Evolutionary conservation across 2,329 filamentous ascomycete genomes (phyloP), one percentile per base, ranked within the genome.

Genomic region (Chaetomium olivaceum): DNA sequence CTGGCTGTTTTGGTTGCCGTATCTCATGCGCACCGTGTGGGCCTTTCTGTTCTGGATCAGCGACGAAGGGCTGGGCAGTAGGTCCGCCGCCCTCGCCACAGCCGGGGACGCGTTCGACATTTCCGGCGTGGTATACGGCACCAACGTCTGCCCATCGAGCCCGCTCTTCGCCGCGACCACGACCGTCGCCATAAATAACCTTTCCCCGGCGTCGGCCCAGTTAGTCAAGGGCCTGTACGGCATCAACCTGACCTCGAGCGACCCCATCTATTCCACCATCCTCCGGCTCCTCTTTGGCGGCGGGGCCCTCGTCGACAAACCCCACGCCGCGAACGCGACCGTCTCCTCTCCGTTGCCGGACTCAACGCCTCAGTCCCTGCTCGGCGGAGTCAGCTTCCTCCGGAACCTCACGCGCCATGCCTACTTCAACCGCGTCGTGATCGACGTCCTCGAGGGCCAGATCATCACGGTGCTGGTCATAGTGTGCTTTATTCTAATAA

Each of bases 401-500:
- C 82, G 81, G 51, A 87, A 84, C 61, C 76, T 90, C 25, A 96
- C 92, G 0, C 82, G 87, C 4, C 91, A 88, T 58, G 83, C 89
- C 1, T 82, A 85, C 16, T 74, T 96, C 65, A 98, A 98, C 76
- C 87, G 89, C 57, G 84, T 90, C 60, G 79, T 97, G 19, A 88
- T 98, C 61, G 90, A 93, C 71, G 87, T 94, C 0, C 80, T 97
- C 3, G 95, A 99, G 79, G 95, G 95, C 4, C 93, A 97, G 74
- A 86, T 98, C 57, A 97, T 99, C 71, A 99, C 94, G 0, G 80
- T 97, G 6, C 80, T 96, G 12, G 92, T 98, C 59, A 94, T 99
- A 8, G 85, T 97, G 54, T 93, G 90, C 65, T 99, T 98, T 77
- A 97, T 99, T 66, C 81, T 99, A n/a, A 89, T 99, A 51, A 99